phyloP scores from a whole-genome alignment of 805 yeast genomes.

The Metschnikowia kofuensis region DNA sequence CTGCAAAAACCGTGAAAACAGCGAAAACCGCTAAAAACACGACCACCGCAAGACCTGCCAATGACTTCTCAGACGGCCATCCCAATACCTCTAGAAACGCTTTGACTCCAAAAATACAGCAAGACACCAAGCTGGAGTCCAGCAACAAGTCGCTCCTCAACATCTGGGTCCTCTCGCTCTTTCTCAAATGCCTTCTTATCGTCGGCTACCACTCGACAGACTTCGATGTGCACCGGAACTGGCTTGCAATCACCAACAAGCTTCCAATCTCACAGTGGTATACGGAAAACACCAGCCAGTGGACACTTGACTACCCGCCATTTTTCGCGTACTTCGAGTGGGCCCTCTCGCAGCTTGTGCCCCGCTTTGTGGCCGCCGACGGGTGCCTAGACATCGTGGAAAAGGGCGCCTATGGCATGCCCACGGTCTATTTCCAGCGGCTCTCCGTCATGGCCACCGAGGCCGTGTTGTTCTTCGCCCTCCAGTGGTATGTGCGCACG shows the following conservation, averaged over 20 bases:
- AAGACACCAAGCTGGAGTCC: not conserved
- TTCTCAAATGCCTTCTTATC: constrained; percentile 32
- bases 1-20: too few species aligned
- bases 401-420: constrained; percentile 66
- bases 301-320: constrained; percentile 98
- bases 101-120: not conserved
- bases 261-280: constrained; percentile 84
- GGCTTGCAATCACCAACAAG: constrained; percentile 86
- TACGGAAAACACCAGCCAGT: constrained; percentile 68
- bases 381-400: constrained; percentile 73
- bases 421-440: constrained; percentile 83
- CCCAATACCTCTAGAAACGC: not conserved
- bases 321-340: constrained; percentile 96
- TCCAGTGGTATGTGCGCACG: constrained; percentile 67
- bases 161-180: constrained; percentile 35
- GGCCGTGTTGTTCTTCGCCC: constrained; percentile 59
- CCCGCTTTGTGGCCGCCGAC: constrained; percentile 57
- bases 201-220: constrained; percentile 90
- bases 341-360: constrained; percentile 69
- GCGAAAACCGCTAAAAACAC: too few species aligned
- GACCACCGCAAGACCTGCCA: too few species aligned
- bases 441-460: constrained; percentile 78
- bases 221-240: constrained; percentile 95
- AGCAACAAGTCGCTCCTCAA: constrained; percentile 20
- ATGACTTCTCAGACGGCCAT: not conserved